Percentiles rank a stretch among this genome's conserved stretches.
Evolutionary conservation across 2,329 filamentous ascomycete genomes (phyloP).

Genomic region (Lecanicillium sp.): DNA sequence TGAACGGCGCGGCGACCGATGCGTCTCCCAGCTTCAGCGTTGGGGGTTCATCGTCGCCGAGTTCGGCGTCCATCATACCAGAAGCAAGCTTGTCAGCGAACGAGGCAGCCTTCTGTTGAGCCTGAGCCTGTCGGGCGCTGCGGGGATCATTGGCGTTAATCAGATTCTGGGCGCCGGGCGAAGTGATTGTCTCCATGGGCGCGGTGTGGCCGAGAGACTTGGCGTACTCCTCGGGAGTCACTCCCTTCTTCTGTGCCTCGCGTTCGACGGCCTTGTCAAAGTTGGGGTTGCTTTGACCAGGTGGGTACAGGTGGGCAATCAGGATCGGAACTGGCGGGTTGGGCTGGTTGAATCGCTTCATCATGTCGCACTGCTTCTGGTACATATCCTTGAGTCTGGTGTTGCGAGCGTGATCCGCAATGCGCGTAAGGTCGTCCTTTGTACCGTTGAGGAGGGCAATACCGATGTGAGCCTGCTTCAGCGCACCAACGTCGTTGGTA

Average conservation of each 20-base stretch:
- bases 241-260: slow-evolving; percentile 72
- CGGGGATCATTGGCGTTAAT: slow-evolving; percentile 29
- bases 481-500: slow-evolving; percentile 93
- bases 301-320: slow-evolving; percentile 91
- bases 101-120: slow-evolving; percentile 63
- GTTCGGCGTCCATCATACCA: slow-evolving; percentile 82
- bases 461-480: slow-evolving; percentile 97
- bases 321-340: slow-evolving; percentile 82
- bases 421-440: slow-evolving; percentile 80
- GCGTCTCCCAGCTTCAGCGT: slow-evolving; percentile 96
- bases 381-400: slow-evolving; percentile 99
- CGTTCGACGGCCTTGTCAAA: slow-evolving; percentile 86
- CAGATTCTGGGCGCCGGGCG: slow-evolving; percentile 55
- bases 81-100: slow-evolving; percentile 82
- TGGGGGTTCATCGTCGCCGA: slow-evolving; percentile 85
- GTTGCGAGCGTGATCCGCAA: slow-evolving; percentile 87
- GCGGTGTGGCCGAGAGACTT: slow-evolving; percentile 40
- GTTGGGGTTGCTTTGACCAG: slow-evolving; percentile 85
- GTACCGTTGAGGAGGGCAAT: slow-evolving; percentile 94
- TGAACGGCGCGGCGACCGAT: slow-evolving; percentile 94
- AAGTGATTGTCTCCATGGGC: slow-evolving; percentile 57
- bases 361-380: slow-evolving; percentile 87
- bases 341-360: slow-evolving; percentile 93
- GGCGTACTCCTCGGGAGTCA: slow-evolving; percentile 51
- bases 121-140: slow-evolving; percentile 46